Evolutionary conservation across 768 basidiomycete species (phyloP), one percentile per base, ranked within the genome.

Genomic region (Kondoa malvinella): DNA sequence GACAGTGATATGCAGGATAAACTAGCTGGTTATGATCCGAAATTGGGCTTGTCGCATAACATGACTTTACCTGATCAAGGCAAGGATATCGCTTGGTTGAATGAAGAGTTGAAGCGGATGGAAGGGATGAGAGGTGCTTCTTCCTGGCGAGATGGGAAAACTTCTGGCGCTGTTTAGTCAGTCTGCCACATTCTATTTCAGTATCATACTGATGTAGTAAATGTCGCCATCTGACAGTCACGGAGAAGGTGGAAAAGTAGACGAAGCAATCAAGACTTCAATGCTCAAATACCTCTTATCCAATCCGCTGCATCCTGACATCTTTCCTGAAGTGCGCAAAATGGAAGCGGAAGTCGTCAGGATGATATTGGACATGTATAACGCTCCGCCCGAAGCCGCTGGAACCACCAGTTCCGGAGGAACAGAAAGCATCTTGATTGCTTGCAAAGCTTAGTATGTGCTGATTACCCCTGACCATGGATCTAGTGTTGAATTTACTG

Each of bases 371-470:
- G 57, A 68, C 66, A 79, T 80, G 40, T 96, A 87, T 79, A 85
- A 89, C 74, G 85, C 86, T 71, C 87, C 90, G 0, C 66, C 66
- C 1, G 79, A 82, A 62, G 90, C 90, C 17, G 89, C 90, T 14
- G 94, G 94, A 15, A 86, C 85, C 3, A 96, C 92, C 77, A 99
- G 94, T 0, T 87, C 87, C 0, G 94, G 94, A 16, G 94, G 94
- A 3, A 99, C 94, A 0, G 94, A 99, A 76, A 89, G 87, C 26
- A 96, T 97, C 72, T 80, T 99, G 62, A 92, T 96, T 91, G 85
- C 91, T 1, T 82, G 90, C 71, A 96, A 96, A 80, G 88, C 92
- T 0, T 85, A 99, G 58, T 60, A 66, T 56, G 67, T 25, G 66
- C 65, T 59, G 69, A 64, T 67, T 26, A 2, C 59, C 15, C 25